Base-by-base conservation (phyloP, 2,329 filamentous ascomycete species). In the Arthrobotrys entomopaga region DNA sequence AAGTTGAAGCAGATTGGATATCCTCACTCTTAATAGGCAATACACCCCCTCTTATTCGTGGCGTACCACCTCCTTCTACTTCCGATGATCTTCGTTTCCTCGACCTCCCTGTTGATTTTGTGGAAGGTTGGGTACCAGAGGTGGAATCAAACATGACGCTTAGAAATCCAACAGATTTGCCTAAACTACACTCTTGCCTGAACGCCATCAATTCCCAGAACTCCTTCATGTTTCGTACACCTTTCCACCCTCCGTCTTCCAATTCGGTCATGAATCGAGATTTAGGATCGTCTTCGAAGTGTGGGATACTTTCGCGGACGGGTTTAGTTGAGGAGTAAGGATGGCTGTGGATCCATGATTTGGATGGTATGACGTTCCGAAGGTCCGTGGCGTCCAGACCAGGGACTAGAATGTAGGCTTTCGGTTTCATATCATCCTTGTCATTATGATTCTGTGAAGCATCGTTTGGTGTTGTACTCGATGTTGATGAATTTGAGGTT, bases 151-250 rank as follows among this genome's bases (percentile, higher is more conserved):
- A 90, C 0, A 97, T 89, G 24, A 97, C 83, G 94, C 96, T 99
- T 24, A 98, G 85, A 78, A 99, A 99, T 0, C 96, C 96, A 0
- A 97, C 96, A 79, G 97, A 85, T 16, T 93, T 86, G 0, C 95
- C 96, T 38, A 93, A 92, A 0, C 93, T 97, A 80, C 95, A 99
- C 80, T 99, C 95, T 80, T 98, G 95, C 66, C 95, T 86, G 80
- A 91, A 98, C 0, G 93, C 90, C 94, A 99, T 98, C 86, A 96
- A 91, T 76, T 99, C 95, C 95, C 95, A 99, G 79, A 99, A 99
- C 77, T 93, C 89, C n/a, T 93, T 91, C 46, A 99, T 83, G 0
- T 88, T 91, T 80, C 86, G 89, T 22, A 97, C 89, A 72, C 90
- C 93, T 80, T 89, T 91, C 95, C 95, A 99, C 2, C 76, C 92